These are phyloP conservation scores for Pythium brachiatum DNA, from an alignment of 352 stramenopile genomes.

Conservation along the genomic window DNA sequence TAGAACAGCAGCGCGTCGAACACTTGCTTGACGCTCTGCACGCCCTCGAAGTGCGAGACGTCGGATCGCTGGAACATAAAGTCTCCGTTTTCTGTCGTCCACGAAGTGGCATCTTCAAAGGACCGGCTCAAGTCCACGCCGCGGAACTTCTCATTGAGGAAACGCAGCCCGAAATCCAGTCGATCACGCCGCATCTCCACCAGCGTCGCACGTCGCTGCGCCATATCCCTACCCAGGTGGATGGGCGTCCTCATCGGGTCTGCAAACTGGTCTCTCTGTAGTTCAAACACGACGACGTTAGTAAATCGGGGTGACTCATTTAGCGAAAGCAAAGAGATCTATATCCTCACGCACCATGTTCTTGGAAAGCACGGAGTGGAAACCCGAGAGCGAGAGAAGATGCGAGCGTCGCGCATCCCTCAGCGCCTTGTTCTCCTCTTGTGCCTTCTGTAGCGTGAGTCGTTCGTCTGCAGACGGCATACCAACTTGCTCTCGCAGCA, in stretches of 20 bases:
- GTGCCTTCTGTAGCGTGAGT: not conserved
- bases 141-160: slow-evolving; percentile 3
- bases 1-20: slow-evolving; percentile 47
- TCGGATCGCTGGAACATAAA: slow-evolving; percentile 23
- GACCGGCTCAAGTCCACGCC: not conserved
- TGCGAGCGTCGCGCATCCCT: not conserved
- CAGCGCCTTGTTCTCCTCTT: not conserved
- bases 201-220: slow-evolving; percentile 2
- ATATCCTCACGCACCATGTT: slow-evolving; percentile 13
- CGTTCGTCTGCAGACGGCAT: slow-evolving; percentile 2
- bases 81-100: slow-evolving; percentile 1
- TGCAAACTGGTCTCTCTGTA: not conserved
- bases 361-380: slow-evolving; percentile 5
- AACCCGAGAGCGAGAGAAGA: not conserved
- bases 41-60: slow-evolving; percentile 40
- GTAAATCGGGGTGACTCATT: not conserved
- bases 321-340: not conserved
- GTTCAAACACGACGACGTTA: not conserved
- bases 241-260: slow-evolving; percentile 11
- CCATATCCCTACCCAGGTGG: slow-evolving; percentile 5
- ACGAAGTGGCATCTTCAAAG: not conserved
- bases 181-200: not conserved
- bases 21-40: slow-evolving; percentile 46
- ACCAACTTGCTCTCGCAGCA: slow-evolving; percentile 5
- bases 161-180: not conserved